These are phyloP conservation scores for Cubamyces lactineus DNA, from an alignment of 768 basidiomycete species.

Conservation along the genomic window DNA sequence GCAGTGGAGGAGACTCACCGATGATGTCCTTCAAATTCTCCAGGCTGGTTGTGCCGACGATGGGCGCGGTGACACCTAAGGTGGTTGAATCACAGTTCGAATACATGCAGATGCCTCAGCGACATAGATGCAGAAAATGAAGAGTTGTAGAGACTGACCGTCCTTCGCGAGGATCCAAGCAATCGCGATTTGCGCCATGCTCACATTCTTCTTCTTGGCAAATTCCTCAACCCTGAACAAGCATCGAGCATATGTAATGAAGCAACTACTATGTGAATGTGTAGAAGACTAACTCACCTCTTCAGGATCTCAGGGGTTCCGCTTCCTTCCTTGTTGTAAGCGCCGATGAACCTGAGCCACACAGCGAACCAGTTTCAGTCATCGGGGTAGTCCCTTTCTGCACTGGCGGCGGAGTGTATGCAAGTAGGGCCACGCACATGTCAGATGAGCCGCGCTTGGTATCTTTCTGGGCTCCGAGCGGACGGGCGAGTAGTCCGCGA, in stretches of 20 bases:
- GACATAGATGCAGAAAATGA: neutral
- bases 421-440: constrained; percentile 20
- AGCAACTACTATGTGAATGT: neutral
- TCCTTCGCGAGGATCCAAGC: constrained; percentile 41
- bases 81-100: no score
- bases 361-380: neutral
- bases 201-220: constrained; percentile 43
- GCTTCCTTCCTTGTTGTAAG: constrained; percentile 21
- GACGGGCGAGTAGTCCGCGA: constrained; percentile 38
- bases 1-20: constrained; percentile 19
- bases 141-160: constrained; percentile 24
- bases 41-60: constrained; percentile 43
- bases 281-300: constrained; percentile 11
- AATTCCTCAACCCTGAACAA: constrained; percentile 41
- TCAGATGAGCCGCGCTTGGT: constrained; percentile 33
- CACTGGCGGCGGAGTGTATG: no score
- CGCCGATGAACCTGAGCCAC: constrained; percentile 13
- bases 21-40: constrained; percentile 45
- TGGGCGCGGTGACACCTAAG: constrained; percentile 41
- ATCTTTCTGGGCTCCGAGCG: constrained; percentile 22
- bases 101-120: no score
- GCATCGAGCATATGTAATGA: neutral
- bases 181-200: constrained; percentile 48
- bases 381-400: neutral
- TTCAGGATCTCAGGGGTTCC: constrained; percentile 26